phyloP scores from a whole-genome alignment of 2,329 filamentous ascomycete genomes.

The Aspergillus chevalieri region DNA sequence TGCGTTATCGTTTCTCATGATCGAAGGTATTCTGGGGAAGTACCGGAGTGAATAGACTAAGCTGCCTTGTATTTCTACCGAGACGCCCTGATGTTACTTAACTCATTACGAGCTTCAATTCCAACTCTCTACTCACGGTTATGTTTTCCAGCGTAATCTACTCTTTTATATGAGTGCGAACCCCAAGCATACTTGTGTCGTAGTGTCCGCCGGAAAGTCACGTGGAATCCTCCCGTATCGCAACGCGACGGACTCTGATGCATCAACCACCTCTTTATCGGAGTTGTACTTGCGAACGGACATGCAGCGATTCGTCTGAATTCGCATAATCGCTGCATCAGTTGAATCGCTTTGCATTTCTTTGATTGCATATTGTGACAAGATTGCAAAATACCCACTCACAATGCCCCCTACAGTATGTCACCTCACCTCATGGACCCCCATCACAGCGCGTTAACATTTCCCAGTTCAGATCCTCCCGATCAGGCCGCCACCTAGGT shows the following conservation, averaged over 20 bases:
- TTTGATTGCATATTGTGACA: neutral
- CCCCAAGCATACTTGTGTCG: neutral
- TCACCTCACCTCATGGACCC: constrained; percentile 4
- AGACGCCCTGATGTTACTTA: constrained; percentile 10
- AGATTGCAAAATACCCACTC: constrained; percentile 8
- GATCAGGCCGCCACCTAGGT: constrained; percentile 53
- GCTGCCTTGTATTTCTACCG: constrained; percentile 16
- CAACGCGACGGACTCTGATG: constrained; percentile 6
- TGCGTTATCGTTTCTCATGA: neutral
- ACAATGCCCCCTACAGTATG: constrained; percentile 32
- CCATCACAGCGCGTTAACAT: constrained; percentile 10
- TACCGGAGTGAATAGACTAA: constrained; percentile 7
- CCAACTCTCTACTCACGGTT: neutral
- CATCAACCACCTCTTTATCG: neutral
- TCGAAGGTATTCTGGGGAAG: neutral
- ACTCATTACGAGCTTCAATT: neutral
- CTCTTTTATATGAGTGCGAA: constrained; percentile 1
- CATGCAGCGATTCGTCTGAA: neutral
- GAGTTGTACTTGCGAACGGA: too few species aligned
- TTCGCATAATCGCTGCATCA: neutral
- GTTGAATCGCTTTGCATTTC: neutral
- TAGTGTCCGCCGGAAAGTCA: constrained; percentile 2
- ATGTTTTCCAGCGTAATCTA: constrained; percentile 1
- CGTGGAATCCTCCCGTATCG: constrained; percentile 10
- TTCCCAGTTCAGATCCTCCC: constrained; percentile 49